Evolutionary conservation across 805 yeast genomes (phyloP).

Genomic region (Saitoella complicata): DNA sequence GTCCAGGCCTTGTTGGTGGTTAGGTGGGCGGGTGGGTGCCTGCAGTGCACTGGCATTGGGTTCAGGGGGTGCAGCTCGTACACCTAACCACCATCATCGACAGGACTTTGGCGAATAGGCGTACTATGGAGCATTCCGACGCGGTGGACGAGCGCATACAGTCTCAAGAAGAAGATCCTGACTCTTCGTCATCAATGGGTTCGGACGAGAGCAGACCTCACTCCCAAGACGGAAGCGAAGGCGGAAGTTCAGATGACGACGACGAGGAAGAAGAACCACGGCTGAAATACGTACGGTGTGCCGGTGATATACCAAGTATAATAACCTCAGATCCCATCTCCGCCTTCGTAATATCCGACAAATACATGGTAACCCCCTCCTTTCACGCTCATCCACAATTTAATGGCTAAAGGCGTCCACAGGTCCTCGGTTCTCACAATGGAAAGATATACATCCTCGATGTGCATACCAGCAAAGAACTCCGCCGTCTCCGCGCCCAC

Average conservation of each 20-base stretch:
- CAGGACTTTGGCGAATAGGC: not conserved
- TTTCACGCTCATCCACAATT: constrained; percentile 74
- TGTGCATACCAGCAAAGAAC: constrained; percentile 34
- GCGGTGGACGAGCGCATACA: not conserved
- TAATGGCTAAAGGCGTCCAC: constrained; percentile 17
- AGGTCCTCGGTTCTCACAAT: constrained; percentile 2
- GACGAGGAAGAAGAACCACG: constrained; percentile 40
- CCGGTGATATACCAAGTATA: constrained; percentile 50
- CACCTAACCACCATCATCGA: not conserved
- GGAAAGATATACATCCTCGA: not conserved
- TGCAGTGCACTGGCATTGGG: no score
- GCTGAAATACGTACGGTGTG: constrained; percentile 57
- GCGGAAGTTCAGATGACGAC: constrained; percentile 14
- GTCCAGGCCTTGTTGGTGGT: no score
- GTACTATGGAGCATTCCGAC: not conserved
- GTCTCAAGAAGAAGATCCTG: no score
- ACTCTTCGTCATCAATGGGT: no score
- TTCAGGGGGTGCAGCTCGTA: no score
- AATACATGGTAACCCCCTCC: constrained; percentile 64
- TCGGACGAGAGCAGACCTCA: no score
- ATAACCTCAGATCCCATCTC: constrained; percentile 69
- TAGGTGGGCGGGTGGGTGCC: no score
- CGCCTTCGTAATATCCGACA: constrained; percentile 41
- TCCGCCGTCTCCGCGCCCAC: constrained; percentile 70
- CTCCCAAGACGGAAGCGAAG: constrained; percentile 2